Evolutionary conservation across 225 moss, liverwort and hornwort species (phyloP), one percentile per base, ranked within the genome.

Genomic region (Bryum argenteum): DNA sequence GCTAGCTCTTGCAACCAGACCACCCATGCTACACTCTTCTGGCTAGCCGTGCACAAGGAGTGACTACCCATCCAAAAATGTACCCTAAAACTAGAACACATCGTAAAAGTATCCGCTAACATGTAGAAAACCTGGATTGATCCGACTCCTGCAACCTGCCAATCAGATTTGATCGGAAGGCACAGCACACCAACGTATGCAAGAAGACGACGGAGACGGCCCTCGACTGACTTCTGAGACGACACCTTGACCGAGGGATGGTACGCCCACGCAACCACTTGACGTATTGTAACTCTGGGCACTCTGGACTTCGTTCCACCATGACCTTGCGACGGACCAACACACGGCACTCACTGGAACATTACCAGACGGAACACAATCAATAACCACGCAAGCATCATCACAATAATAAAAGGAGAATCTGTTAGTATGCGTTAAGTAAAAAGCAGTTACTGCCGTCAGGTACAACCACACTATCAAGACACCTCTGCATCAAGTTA

Each of bases 221-320:
- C 84, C 87, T 88, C 87, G 77, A 88, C 87, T 88, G 87, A 88
- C 87, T 82, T 84, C 77, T 88, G 79, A 82, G 77, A 88, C 87
- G 84, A 88, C 87, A 88, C 84, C 87, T 88, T 84, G 87, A 88
- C 87, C 87, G 77, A 84, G 82, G 75, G 62, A 88, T 81, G 87
- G 77, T 84, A 88, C 87, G 87, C 84, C 87, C 84, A 84, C 84
- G 87, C 87, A 84, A 88, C 82, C 87, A 88, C 87, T 84, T 88
- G 84, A 87, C 87, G 83, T 73, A 87, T n/a, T 78, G 87, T 71
- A 84, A 88, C 87, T 88, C 82, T 88, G 82, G 87, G 79, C 79
- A 98, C 98, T 94, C 98, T 98, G 98, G 97, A 98, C 98, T 92
- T 82, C 87, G 84, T 84, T 94, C 94, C 98, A 98, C 92, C 94